phyloP scores from a whole-genome alignment of 805 yeast genomes.

The Jamesozyma rosinii region DNA sequence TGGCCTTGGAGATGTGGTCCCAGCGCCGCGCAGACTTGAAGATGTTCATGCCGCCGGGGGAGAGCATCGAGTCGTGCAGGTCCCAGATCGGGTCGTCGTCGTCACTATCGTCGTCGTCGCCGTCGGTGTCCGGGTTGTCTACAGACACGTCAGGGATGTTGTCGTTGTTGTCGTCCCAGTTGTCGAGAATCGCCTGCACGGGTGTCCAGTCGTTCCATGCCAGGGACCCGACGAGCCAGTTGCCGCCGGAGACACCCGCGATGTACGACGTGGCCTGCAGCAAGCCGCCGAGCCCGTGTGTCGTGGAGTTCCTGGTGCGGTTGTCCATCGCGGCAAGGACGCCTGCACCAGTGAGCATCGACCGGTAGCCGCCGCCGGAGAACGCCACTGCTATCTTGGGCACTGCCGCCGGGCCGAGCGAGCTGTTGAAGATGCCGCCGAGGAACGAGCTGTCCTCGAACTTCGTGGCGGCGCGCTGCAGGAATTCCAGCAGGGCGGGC shows the following conservation, averaged over 20 bases:
- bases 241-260: conserved; percentile 76
- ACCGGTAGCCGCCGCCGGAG: conserved; percentile 87
- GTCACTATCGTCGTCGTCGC: conserved; percentile 43
- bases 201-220: conserved; percentile 65
- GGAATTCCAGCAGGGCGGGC: conserved; percentile 37
- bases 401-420: conserved; percentile 18
- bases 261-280: conserved; percentile 62
- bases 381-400: conserved; percentile 51
- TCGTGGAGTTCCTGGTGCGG: conserved; percentile 48
- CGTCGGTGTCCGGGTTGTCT: neutral
- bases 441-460: conserved; percentile 14
- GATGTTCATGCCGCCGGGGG: conserved; percentile 55
- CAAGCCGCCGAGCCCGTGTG: conserved; percentile 61
- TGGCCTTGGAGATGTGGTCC: conserved; percentile 43
- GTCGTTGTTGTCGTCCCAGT: conserved; percentile 21
- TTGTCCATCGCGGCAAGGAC: conserved; percentile 73
- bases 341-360: conserved; percentile 83
- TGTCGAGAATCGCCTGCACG: conserved; percentile 47
- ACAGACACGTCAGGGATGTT: too few species aligned
- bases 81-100: conserved; percentile 69
- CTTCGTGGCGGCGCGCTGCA: conserved; percentile 32
- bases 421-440: conserved; percentile 11
- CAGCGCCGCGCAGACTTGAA: conserved; percentile 43
- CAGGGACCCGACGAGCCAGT: conserved; percentile 68
- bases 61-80: conserved; percentile 48